Conservation (phyloP, 2,329 filamentous ascomycete genomes). For the Macrophomina pseudophaseolina region DNA sequence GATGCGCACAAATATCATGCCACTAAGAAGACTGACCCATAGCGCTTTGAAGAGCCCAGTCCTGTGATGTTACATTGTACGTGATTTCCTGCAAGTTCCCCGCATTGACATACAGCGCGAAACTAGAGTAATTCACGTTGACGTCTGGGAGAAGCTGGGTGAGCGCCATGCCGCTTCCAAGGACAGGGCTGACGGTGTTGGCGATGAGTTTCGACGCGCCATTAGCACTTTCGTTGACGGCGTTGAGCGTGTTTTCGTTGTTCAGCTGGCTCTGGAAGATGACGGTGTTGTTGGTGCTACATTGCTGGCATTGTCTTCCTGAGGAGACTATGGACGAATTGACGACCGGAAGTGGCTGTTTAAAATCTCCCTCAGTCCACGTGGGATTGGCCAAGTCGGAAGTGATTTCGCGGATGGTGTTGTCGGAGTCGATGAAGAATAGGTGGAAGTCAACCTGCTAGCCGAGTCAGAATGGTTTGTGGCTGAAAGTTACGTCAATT, state of each 20-base stretch:
- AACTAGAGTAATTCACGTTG: background rate
- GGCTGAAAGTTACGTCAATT: background rate
- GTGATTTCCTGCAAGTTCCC: background rate
- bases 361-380: background rate
- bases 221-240: background rate
- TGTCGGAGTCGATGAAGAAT: constrained; percentile 8
- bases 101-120: constrained; percentile 1
- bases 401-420: constrained; percentile 8
- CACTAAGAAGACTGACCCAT: background rate
- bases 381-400: background rate
- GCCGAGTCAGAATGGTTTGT: background rate
- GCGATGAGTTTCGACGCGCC: background rate
- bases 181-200: background rate
- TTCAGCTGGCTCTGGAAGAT: constrained; percentile 2
- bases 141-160: background rate
- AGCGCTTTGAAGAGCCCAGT: background rate
- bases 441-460: constrained; percentile 3
- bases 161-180: background rate
- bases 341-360: background rate
- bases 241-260: constrained; percentile 12
- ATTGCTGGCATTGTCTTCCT: background rate
- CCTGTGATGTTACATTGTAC: background rate
- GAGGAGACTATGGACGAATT: background rate
- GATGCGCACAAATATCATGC: background rate
- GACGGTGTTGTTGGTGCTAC: background rate